phyloP scores from a whole-genome alignment of 306 rosid species.

The Myrica gale region DNA sequence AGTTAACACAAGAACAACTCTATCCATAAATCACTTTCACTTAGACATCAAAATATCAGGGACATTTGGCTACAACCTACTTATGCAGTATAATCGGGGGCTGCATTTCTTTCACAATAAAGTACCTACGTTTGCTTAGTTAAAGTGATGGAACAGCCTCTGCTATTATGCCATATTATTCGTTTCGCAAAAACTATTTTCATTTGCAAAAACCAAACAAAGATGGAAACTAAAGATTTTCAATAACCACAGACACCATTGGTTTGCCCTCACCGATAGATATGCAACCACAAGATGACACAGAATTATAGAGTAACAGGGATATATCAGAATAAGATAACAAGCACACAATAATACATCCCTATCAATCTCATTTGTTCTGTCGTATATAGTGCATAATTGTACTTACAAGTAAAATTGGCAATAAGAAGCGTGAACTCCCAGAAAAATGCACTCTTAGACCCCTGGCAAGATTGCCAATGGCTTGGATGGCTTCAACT shows the following conservation, averaged over 20 bases:
- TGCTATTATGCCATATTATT: too few species aligned
- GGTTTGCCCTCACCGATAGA: background rate
- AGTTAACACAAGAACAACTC: background rate
- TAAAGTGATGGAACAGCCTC: background rate
- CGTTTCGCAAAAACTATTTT: background rate
- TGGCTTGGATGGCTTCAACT: slow-evolving; percentile 97
- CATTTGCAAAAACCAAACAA: background rate
- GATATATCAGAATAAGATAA: background rate
- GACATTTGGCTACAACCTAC: background rate
- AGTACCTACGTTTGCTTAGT: background rate
- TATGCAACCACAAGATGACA: background rate
- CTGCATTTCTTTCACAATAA: background rate
- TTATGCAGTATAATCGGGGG: background rate
- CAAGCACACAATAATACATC: background rate
- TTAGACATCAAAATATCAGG: background rate
- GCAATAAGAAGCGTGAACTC: slow-evolving; percentile 92
- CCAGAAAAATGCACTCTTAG: slow-evolving; percentile 85
- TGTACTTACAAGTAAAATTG: slow-evolving; percentile 85
- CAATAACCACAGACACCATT: background rate
- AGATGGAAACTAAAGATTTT: background rate
- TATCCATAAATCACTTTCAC: background rate
- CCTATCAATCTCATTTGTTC: background rate
- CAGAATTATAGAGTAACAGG: background rate
- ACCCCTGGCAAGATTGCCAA: slow-evolving; percentile 95
- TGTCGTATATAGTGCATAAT: background rate